Evolutionary conservation across 1,284 basidiomycete species (phyloP), one percentile per base, ranked within the genome.

Genomic region (Testicularia cyperi): DNA sequence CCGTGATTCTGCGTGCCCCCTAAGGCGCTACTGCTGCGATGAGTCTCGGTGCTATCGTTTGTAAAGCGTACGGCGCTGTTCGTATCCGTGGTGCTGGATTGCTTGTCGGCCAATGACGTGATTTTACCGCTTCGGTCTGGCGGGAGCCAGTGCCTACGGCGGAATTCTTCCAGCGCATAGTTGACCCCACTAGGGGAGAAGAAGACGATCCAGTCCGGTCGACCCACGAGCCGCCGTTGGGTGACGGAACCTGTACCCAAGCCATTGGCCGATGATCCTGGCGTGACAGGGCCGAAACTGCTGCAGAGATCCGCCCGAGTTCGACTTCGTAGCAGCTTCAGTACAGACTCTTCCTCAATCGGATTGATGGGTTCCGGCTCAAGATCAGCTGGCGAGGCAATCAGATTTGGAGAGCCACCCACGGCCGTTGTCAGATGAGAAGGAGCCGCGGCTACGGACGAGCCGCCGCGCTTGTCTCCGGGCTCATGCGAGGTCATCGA

Each of bases 201-300:
- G 47, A 75, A 73, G 25, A 73, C 73, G 33, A 75, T 53, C 72
- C 72, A 75, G 38, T 73, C 65, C 5, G 68, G 70, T 24, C 57
- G 34, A 7, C 49, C 56, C 36, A 55, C 48, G 22, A 26, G n/a
- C 14, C 15, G 24, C 14, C 38, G 35, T 14, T 44, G 37, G 5
- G 29, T 35, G 19, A 35, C 16, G 20, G 36, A 22, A 22, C 29
- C 35, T 19, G 28, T 16, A 18, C 12, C 28, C 19, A 26, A 16
- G 26, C 36, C 23, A 19, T 27, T 36, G 18, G 32, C 35, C 12
- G 19, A 21, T 8, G 10, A 27, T 31, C n/a, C 13, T 23, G n/a
- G 25, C 13, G 15, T 22, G n/a, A n/a, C n/a, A n/a, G n/a, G n/a
- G n/a, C n/a, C n/a, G n/a, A n/a, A n/a, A n/a, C n/a, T n/a, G n/a